Evolutionary conservation across 1,284 basidiomycete species (phyloP), one percentile per base, ranked within the genome.

Genomic region (Cryptococcus sp.): DNA sequence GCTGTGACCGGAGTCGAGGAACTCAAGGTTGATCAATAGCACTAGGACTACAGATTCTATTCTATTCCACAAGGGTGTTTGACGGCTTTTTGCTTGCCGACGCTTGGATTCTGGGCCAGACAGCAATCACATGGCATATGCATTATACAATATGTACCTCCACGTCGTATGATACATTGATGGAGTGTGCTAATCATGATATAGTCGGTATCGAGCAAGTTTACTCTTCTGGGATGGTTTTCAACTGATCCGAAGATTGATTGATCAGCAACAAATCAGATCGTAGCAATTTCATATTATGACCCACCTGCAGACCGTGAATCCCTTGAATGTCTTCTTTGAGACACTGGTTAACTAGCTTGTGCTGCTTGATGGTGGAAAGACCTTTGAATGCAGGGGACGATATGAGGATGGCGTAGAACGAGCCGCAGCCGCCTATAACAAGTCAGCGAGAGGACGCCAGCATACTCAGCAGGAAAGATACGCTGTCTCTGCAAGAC

Each of bases 401-500:
- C 3, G 89, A 86, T 61, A 99, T 89, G 41, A 86, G 84, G 65
- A 99, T 96, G 42, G 93, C 90, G 74, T 96, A 99, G 80, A 99
- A 99, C 3, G 88, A 85, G 13, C 95, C 96, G 74, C 95, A 99
- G 31, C 95, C 95, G 56, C 94, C 93, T 95, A 65, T 2, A 19
- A 25, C 25, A 53, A 19, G 13, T 40, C 41, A 25, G 6, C 17
- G 31, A 54, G 16, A 38, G 50, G 19, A 45, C 10, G 55, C 13
- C 38, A n/a, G 35, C 38, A 54, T 23, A 11, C 17, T 22, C 25
- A 46, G 31, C 48, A 57, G 54, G 44, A 53, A 19, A 39, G 45
- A 42, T 27, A 19, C 38, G 51, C 56, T 1, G 50, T 31, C 42
- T 35, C n/a, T 25, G n/a, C 23, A 40, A 22, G 39, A 27, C 4